Evolutionary conservation across 1,284 basidiomycete species (phyloP).

Genomic region (Microbotryum lychnidis-dioicae): DNA sequence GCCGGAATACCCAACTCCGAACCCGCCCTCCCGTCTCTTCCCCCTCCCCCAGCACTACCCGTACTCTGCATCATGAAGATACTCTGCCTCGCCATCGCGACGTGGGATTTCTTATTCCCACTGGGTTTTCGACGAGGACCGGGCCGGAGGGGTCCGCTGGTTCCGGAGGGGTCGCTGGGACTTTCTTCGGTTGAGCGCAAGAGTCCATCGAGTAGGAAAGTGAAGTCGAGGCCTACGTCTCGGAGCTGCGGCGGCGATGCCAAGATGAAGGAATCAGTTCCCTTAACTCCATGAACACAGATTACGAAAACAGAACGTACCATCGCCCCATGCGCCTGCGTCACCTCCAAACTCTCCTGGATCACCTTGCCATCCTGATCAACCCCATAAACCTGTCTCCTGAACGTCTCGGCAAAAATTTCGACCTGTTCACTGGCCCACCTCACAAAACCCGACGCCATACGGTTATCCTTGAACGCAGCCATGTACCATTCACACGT

Average conservation of each 20-base stretch:
- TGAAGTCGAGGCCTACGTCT: constrained; percentile 87
- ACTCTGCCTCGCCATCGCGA: constrained; percentile 22
- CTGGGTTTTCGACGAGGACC: not conserved
- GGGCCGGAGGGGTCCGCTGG: not conserved
- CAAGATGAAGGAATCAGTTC: not conserved
- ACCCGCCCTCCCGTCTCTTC: too few species aligned
- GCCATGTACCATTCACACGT: constrained; percentile 96
- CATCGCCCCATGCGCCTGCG: constrained; percentile 68
- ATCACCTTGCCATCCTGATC: constrained; percentile 59
- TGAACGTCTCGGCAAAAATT: constrained; percentile 73
- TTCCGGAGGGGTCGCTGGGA: not conserved
- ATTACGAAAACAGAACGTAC: constrained; percentile 43
- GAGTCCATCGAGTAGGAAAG: constrained; percentile 67
- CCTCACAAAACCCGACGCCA: constrained; percentile 88
- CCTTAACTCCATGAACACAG: not conserved
- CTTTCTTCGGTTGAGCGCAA: constrained; percentile 39
- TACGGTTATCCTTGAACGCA: constrained; percentile 88
- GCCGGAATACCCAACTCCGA: too few species aligned
- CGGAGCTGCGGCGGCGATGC: constrained; percentile 53
- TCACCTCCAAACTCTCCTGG: constrained; percentile 67
- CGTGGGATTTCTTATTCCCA: not conserved
- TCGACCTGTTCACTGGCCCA: constrained; percentile 88
- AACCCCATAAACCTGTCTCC: constrained; percentile 80
- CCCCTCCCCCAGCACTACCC: not conserved
- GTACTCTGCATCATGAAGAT: constrained; percentile 9